These are phyloP conservation scores for Pseudopyricularia cyperi DNA, from an alignment of 2,329 filamentous ascomycete genomes.

Conservation along the genomic window DNA sequence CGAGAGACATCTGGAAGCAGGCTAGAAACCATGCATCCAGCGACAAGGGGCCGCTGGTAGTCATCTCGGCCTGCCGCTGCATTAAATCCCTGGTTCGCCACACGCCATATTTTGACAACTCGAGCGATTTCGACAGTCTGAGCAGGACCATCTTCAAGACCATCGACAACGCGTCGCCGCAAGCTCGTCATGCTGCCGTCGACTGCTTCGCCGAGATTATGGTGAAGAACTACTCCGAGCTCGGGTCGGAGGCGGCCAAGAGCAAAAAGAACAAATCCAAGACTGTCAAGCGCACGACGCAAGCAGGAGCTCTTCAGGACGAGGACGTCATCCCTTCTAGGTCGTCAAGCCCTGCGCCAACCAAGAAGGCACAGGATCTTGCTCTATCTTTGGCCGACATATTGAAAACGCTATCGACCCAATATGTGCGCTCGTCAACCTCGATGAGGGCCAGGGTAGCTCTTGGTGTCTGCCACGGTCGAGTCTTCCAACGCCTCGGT, in stretches of 20 bases:
- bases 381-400: constrained; percentile 66
- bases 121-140: constrained; percentile 79
- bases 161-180: constrained; percentile 62
- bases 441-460: constrained; percentile 71
- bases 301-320: constrained; percentile 48
- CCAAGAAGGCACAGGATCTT: constrained; percentile 59
- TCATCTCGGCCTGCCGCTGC: constrained; percentile 67
- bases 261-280: constrained; percentile 58
- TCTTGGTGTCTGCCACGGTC: constrained; percentile 77
- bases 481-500: constrained; percentile 64
- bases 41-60: constrained; percentile 75
- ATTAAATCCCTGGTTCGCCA: constrained; percentile 58
- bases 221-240: constrained; percentile 64
- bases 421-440: constrained; percentile 68
- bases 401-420: constrained; percentile 62
- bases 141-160: constrained; percentile 74
- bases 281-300: constrained; percentile 42
- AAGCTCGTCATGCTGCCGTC: constrained; percentile 74
- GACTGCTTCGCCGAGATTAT: constrained; percentile 75
- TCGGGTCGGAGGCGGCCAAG: constrained; percentile 31
- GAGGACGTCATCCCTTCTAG: constrained; percentile 58
- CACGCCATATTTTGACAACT: constrained; percentile 77
- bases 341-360: constrained; percentile 59
- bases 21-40: constrained; percentile 59
- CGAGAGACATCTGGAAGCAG: constrained; percentile 91